phyloP scores from a whole-genome alignment of 1,139 yeast genomes.

The Geotrichum europaeum region DNA sequence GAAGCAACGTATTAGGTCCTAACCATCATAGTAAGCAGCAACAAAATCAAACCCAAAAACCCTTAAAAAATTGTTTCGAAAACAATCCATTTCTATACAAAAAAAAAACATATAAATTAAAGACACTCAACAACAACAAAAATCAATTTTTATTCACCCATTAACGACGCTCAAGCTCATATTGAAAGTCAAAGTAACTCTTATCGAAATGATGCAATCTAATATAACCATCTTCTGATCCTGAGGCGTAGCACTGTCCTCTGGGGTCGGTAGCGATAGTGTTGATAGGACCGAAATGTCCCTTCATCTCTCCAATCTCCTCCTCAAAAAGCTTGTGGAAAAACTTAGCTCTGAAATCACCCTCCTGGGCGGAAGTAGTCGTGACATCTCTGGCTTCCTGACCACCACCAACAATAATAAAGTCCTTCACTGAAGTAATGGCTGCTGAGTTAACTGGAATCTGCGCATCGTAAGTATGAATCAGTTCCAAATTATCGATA shows the following conservation, averaged over 20 bases:
- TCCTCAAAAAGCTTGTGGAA: conserved; percentile 93
- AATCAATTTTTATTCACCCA: neutral
- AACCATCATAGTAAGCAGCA: neutral
- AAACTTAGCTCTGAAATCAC: conserved; percentile 94
- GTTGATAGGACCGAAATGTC: conserved; percentile 98
- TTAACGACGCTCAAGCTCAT: conserved; percentile 63
- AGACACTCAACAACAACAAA: neutral
- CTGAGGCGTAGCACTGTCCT: conserved; percentile 89
- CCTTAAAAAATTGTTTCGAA: neutral
- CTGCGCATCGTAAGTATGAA: conserved; percentile 78
- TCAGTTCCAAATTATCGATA: conserved; percentile 63
- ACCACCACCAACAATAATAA: conserved; percentile 96
- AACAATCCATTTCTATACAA: neutral
- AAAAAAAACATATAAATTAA: neutral
- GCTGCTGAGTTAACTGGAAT: conserved; percentile 96
- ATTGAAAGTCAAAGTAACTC: conserved; percentile 84
- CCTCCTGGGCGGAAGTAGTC: conserved; percentile 88
- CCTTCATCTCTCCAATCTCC: conserved; percentile 94
- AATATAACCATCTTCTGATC: conserved; percentile 97
- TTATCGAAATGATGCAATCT: conserved; percentile 93
- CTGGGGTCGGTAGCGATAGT: conserved; percentile 91
- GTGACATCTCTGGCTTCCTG: conserved; percentile 98
- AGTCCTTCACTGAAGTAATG: conserved; percentile 86
- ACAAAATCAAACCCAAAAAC: neutral
- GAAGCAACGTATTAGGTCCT: neutral